Percentiles rank a stretch among this genome's conserved stretches.
These are phyloP conservation scores for Carex kokanica DNA, from an alignment of 176 grass and related monocot genomes.

Conservation along the genomic window DNA sequence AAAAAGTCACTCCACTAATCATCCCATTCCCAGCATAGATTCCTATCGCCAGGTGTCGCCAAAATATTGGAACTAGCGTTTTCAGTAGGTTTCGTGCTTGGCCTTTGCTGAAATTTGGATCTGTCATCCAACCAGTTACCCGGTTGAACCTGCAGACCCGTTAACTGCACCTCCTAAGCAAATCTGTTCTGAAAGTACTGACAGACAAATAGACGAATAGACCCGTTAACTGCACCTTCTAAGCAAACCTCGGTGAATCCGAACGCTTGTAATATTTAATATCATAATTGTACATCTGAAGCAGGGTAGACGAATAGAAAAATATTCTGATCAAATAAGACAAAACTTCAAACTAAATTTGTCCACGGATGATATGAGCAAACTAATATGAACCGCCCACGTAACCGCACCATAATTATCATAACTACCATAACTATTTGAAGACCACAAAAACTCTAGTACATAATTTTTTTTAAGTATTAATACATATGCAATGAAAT, in stretches of 20 bases:
- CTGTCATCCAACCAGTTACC: not conserved
- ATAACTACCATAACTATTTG: too few species aligned
- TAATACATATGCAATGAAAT: too few species aligned
- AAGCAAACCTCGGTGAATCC: too few species aligned
- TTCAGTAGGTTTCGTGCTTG: not conserved
- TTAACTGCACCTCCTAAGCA: not conserved
- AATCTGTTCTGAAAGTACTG: not conserved
- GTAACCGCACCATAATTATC: too few species aligned
- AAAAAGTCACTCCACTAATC: slow-evolving; percentile 1
- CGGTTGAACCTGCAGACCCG: not conserved
- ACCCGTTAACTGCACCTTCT: too few species aligned
- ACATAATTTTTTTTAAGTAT: too few species aligned
- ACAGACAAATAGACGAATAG: too few species aligned
- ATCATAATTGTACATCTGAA: not conserved
- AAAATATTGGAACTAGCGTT: not conserved
- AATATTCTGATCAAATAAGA: not conserved
- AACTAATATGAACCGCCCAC: too few species aligned
- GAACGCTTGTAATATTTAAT: too few species aligned
- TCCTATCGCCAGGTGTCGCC: not conserved
- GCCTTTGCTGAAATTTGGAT: not conserved
- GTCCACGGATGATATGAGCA: not conserved
- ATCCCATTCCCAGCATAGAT: slow-evolving; percentile 13
- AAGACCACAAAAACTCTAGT: too few species aligned
- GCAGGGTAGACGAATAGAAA: not conserved
- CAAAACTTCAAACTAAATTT: not conserved